Percentiles rank a stretch among this genome's conserved stretches.
Conservation (phyloP, 2,329 filamentous ascomycete species). For the Chaetomium sp. region DNA sequence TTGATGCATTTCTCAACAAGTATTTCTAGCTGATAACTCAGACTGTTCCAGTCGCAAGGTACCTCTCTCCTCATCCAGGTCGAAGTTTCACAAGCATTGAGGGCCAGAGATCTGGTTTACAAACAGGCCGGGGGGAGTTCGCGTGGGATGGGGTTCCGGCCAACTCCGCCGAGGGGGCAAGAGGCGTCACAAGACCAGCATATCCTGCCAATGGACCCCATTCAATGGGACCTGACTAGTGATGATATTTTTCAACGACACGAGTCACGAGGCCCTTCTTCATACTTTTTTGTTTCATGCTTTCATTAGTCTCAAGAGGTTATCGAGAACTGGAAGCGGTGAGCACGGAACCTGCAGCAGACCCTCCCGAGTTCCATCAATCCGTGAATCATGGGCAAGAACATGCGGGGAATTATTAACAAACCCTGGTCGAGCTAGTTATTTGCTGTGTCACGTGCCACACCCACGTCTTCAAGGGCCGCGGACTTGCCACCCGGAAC, state of each 20-base stretch:
- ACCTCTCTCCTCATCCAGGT: not conserved
- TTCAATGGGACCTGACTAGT: slow-evolving; percentile 28
- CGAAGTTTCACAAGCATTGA: not conserved
- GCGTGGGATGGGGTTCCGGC: slow-evolving; percentile 11
- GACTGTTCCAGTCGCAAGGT: not conserved
- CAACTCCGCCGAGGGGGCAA: slow-evolving; percentile 19
- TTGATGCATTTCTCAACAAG: not conserved
- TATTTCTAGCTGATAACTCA: not conserved
- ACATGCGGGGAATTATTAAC: not conserved
- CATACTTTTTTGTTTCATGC: not conserved
- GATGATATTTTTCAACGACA: not conserved
- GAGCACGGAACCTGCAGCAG: not conserved
- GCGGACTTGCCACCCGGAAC: not conserved
- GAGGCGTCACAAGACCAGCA: slow-evolving; percentile 29
- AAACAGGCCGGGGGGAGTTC: not conserved
- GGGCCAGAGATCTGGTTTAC: not conserved
- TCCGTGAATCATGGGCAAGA: not conserved
- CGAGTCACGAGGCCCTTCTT: slow-evolving; percentile 28
- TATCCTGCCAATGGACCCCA: slow-evolving; percentile 8
- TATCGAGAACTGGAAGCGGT: not conserved
- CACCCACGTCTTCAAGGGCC: not conserved
- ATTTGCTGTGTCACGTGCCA: not conserved
- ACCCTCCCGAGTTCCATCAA: not conserved
- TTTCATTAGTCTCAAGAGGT: not conserved
- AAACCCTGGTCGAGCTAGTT: not conserved